Base-by-base conservation (phyloP, 495 filamentous ascomycete genomes). In the Viridothelium virens region DNA sequence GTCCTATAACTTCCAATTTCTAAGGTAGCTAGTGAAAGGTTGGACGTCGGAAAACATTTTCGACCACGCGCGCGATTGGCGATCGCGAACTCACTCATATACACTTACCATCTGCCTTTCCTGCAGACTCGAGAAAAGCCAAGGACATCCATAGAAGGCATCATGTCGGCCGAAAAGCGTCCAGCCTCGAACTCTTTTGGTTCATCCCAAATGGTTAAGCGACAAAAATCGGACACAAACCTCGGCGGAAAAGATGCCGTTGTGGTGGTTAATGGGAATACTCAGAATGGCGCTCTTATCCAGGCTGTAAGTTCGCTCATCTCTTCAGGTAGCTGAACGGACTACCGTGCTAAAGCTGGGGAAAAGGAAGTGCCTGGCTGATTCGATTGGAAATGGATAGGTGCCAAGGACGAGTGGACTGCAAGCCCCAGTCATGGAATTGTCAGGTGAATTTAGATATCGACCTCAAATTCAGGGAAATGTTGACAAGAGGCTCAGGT, bases 381-480 rank as follows among this genome's bases (percentile, higher is more conserved):
- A 77, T 76, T 44, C 33, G 36, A 59, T 39, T 34, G 65, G 66
- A 46, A 59, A 36, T 66, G 18, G 14, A 62, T 81, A 96, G 92
- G 81, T 85, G 69, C 86, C 88, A 46, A 84, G 93, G 69, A 93
- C 92, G 50, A 96, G 90, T 75, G 87, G 86, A 48, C 84, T 97
- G 6, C 88, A 95, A 74, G 89, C 94, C 61, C 93, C 93, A 2
- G 86, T 97, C 62, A 96, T 98, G 91, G 92, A 98, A 76, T 81
- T 98, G 41, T 87, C 87, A 61, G 93, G 92, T 77, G 83, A 85
- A 76, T 47, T 65, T 31, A 64, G 34, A 12, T 31, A 11, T 33
- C 34, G 12, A 34, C 25, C n/a, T 41, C 38, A 46, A 63, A 12
- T 25, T 1, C 2, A 2, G 14, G 56, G 62, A 9, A 11, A 31